phyloP scores from a whole-genome alignment of 345 rosid genomes.

The Stellera chamaejasme region DNA sequence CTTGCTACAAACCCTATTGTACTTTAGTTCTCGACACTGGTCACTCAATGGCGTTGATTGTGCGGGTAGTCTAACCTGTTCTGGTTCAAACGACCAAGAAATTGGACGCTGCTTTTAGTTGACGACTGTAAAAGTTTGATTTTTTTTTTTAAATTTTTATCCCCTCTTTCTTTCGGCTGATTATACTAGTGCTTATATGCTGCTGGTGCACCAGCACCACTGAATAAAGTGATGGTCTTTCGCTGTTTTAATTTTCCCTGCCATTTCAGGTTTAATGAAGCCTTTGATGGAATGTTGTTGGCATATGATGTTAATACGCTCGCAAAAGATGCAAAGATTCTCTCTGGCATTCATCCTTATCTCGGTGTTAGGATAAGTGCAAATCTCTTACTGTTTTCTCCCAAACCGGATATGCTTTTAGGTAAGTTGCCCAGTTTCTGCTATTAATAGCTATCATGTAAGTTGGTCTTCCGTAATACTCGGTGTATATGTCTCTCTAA shows the following conservation, averaged over 20 bases:
- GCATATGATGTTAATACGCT: conserved; percentile 45
- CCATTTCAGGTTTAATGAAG: conserved; percentile 46
- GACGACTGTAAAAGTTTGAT: no score
- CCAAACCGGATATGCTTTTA: conserved; percentile 55
- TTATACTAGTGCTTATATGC: no score
- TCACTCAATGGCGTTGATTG: no score
- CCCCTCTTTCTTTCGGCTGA: no score
- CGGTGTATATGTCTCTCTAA: no score
- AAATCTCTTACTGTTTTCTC: conserved; percentile 52
- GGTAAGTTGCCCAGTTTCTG: conserved; percentile 25
- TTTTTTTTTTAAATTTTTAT: no score
- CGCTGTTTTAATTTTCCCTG: conserved; percentile 3
- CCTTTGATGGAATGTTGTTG: conserved; percentile 59
- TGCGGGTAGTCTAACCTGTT: background rate
- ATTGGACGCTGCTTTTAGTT: no score
- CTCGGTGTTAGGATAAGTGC: conserved; percentile 46
- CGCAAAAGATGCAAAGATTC: conserved; percentile 47
- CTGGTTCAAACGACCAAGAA: no score
- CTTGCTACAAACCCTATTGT: no score
- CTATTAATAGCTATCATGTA: background rate
- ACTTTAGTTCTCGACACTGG: no score
- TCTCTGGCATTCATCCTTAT: conserved; percentile 54
- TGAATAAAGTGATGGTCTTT: background rate
- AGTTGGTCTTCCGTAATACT: no score
- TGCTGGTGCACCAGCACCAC: no score